Evolutionary conservation across 768 basidiomycete genomes (phyloP), one percentile per base, ranked within the genome.

Genomic region (Macrolepiota albuminosa): DNA sequence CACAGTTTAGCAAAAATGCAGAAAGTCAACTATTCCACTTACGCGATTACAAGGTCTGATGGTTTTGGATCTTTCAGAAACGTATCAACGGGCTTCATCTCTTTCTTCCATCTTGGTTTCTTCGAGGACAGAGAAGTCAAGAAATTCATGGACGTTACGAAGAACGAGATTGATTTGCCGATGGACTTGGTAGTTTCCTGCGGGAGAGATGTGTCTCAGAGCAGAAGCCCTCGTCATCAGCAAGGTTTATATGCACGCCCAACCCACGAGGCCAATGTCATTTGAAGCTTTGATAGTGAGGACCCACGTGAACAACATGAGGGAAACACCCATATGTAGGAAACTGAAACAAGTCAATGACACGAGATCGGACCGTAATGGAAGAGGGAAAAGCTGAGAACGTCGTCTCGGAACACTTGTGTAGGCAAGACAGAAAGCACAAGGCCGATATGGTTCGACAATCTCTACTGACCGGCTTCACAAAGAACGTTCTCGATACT

Each of bases 1-100:
- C 13, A 26, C 26, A 31, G 5, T 39, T 46, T 26, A 46, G 24
- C 51, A 34, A 31, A 5, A 37, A 33, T 18, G 49, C 6, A 2
- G n/a, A 14, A 14, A 18, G n/a, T 11, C 8, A 8, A 8, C 13
- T 31, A 8, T 33, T 29, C 53, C 1, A 63, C 65, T 59, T 60
- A 69, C 67, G 65, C 65, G 52, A 69, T 68, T 42, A 68, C 63
- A 16, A 66, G 59, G 46, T 68, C 67, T 18, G 56, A 52, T 24
- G 49, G 50, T 21, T 54, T 57, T 46, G 60, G 60, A 33, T 61
- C 60, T 29, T 47, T 39, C 40, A 60, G 36, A 39, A 60, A 60
- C 9, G 47, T 51, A 56, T 60, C 59, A 31, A 51, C 37, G 3
- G 54, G 40, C 26, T 40, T 60, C 11, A 60, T 21, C 18, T 60